A percentile compares a stretch with the other conserved stretches of the same genome.
phyloP scores from a whole-genome alignment of 2,329 filamentous ascomycete genomes.

The Microcyclosporella mali region DNA sequence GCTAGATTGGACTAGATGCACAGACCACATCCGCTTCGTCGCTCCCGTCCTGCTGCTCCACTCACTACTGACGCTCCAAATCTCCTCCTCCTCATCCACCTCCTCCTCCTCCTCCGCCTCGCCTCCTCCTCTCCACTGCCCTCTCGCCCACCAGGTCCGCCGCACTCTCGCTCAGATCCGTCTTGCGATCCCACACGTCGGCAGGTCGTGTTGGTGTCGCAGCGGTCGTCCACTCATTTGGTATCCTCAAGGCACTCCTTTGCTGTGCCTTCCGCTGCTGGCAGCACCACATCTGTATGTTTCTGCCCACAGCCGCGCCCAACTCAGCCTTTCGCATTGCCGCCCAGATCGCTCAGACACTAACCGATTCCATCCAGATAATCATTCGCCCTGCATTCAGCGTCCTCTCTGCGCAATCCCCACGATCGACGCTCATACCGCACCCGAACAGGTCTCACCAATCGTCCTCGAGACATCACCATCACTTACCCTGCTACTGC shows the following conservation, averaged over 20 bases:
- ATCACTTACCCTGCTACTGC: background rate
- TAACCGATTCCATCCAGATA: no score
- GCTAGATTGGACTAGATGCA: no score
- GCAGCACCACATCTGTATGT: conserved; percentile 1
- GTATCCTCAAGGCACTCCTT: background rate
- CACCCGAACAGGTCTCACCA: background rate
- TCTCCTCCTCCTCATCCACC: background rate
- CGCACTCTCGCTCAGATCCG: background rate
- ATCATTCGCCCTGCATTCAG: background rate
- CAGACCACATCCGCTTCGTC: no score
- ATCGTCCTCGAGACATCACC: background rate
- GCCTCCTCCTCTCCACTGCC: conserved; percentile 1
- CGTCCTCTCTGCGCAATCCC: background rate
- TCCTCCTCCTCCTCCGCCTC: conserved; percentile 2
- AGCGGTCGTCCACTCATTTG: conserved; percentile 10
- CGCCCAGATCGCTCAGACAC: no score
- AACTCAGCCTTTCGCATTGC: background rate
- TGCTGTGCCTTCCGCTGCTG: conserved; percentile 5
- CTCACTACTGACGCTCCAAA: conserved; percentile 1
- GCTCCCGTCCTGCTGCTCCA: background rate
- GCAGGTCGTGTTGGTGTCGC: background rate
- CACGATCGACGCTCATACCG: background rate
- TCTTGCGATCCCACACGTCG: conserved; percentile 6
- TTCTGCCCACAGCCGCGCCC: background rate
- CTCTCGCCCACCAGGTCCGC: background rate